Base-by-base conservation (phyloP, 1,139 yeast species). In the Lipomyces yarrowii region DNA sequence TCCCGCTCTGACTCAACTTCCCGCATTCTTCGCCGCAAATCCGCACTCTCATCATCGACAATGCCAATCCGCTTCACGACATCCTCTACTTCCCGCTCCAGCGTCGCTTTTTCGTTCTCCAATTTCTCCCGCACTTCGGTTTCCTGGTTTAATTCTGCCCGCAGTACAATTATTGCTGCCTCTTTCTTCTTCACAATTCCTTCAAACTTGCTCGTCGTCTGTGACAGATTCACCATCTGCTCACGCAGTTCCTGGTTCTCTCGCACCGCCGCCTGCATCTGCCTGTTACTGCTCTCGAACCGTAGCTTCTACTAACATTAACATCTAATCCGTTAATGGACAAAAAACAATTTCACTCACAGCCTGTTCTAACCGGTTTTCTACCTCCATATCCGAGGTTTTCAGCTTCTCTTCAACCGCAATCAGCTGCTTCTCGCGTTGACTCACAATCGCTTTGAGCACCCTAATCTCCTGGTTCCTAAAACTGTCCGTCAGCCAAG, bases 221-320 rank as follows among this genome's bases (percentile, higher is more conserved):
- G 75, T 62, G 80, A 80, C 15, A 80, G 72, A 2, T 76, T 71
- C 60, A 77, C 73, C 57, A 83, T 67, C 75, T 82, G 78, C 57
- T 73, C 69, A 65, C 80, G 74, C 32, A 87, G 76, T 23, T 77
- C 80, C 26, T 78, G 77, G 72, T 87, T 87, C 71, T 86, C 90
- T 7, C 75, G 76, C 11, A 83, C 78, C 53, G 87, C 77, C 13
- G 81, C 79, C 66, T 81, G 80, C 59, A 84, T 74, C 60, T 82
- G 81, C 64, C 80, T 74, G 69, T 78, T 78, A 6, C 84, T 79
- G 32, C 74, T 70, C 60, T 74, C 77, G 66, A 77, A 77, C 54
- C 76, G 79, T 74, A 59, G 74, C 80, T 37, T 79, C 70, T 10
- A 77, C 74, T 33, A 71, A 13, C n/a, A 63, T 51, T 6, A 64